These are phyloP conservation scores for Apostasia shenzhenica DNA, from an alignment of 106 monocot genomes.

Conservation along the genomic window DNA sequence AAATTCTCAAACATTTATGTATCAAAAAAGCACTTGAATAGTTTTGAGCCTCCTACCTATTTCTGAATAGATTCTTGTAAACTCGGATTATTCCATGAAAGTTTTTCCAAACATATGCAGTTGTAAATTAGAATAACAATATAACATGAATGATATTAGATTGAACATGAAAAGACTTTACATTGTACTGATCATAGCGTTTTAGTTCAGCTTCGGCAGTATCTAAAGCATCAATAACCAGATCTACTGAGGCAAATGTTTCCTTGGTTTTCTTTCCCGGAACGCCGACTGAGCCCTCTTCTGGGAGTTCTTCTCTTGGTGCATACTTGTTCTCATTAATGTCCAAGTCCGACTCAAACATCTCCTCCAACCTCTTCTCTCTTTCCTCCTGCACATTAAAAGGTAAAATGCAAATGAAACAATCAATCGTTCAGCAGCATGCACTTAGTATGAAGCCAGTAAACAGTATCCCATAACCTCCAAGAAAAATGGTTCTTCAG, in stretches of 20 bases:
- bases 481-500: slow-evolving; percentile 79
- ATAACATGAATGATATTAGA: not conserved
- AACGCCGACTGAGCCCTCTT: slow-evolving; percentile 76
- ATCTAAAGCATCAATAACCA: slow-evolving; percentile 89
- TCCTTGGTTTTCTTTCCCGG: slow-evolving; percentile 86
- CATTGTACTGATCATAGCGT: slow-evolving; percentile 64
- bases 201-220: slow-evolving; percentile 72
- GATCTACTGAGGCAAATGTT: slow-evolving; percentile 68
- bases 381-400: slow-evolving; percentile 69
- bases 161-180: slow-evolving; percentile 9
- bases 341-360: slow-evolving; percentile 76
- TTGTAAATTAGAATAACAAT: not conserved
- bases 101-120: not conserved
- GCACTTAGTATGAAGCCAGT: not conserved
- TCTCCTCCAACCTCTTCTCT: slow-evolving; percentile 82
- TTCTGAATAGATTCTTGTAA: too few species aligned
- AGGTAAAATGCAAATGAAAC: not conserved
- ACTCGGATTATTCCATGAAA: not conserved
- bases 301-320: slow-evolving; percentile 60
- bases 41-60: too few species aligned
- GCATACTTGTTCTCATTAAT: slow-evolving; percentile 63
- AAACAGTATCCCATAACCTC: slow-evolving; percentile 39
- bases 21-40: too few species aligned
- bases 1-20: too few species aligned
- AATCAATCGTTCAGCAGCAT: not conserved